Evolutionary conservation across 345 rosid genomes (phyloP).

Genomic region (Conringia planisiliqua): DNA sequence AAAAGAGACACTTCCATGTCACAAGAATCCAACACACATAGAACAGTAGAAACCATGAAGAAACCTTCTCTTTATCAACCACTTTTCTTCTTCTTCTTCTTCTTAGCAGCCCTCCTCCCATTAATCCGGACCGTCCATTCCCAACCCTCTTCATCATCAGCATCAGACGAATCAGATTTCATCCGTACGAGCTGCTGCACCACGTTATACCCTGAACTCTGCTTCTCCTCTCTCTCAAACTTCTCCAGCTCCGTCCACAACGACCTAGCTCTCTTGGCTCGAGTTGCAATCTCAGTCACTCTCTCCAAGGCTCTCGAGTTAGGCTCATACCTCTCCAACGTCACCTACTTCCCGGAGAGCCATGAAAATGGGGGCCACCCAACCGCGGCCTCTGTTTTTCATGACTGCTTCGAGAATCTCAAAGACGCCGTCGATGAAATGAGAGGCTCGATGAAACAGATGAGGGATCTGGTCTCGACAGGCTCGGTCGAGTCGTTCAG

Average conservation of each 20-base stretch:
- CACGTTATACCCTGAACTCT: slow-evolving; percentile 76
- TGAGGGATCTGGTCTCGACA: slow-evolving; percentile 45
- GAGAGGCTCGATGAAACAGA: slow-evolving; percentile 74
- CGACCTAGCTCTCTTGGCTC: slow-evolving; percentile 59
- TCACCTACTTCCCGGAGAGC: slow-evolving; percentile 54
- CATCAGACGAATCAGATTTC: slow-evolving; percentile 44
- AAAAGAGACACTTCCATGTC: slow-evolving; percentile 8
- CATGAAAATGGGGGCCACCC: slow-evolving; percentile 13
- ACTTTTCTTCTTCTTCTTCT: slow-evolving; percentile 19
- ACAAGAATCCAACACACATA: slow-evolving; percentile 6
- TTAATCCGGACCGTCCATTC: slow-evolving; percentile 29
- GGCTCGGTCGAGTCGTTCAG: slow-evolving; percentile 44
- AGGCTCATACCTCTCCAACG: slow-evolving; percentile 53
- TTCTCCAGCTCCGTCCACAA: slow-evolving; percentile 51
- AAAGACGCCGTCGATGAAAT: slow-evolving; percentile 87
- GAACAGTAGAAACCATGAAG: slow-evolving; percentile 19
- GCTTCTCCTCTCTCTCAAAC: slow-evolving; percentile 60
- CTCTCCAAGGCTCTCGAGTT: slow-evolving; percentile 44
- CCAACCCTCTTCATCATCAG: slow-evolving; percentile 5
- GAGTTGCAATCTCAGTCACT: slow-evolving; percentile 60
- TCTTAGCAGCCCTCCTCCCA: slow-evolving; percentile 18
- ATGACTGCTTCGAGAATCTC: slow-evolving; percentile 78
- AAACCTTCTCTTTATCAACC: slow-evolving; percentile 24
- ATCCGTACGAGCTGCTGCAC: slow-evolving; percentile 67
- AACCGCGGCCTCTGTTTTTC: slow-evolving; percentile 51